Percentiles rank a stretch among this genome's conserved stretches.
Evolutionary conservation across 2,329 filamentous ascomycete genomes (phyloP).

Genomic region (Bipolaris oryzae): DNA sequence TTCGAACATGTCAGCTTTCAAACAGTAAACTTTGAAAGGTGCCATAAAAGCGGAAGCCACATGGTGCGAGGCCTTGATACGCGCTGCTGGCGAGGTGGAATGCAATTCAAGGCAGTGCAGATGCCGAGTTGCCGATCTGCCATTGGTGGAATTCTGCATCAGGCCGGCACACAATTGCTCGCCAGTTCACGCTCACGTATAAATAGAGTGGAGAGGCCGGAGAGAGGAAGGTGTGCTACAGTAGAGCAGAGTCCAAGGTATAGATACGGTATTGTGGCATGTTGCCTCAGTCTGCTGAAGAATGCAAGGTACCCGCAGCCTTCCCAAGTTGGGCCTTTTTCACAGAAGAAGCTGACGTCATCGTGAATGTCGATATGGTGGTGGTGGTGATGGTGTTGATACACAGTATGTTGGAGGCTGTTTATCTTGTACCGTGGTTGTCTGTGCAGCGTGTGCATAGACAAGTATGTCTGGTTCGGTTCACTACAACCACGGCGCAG

Average conservation of each 20-base stretch:
- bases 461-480: too few species aligned
- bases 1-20: not conserved
- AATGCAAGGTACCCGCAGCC: constrained; percentile 5
- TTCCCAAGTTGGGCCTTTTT: not conserved
- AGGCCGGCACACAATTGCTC: not conserved
- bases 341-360: constrained; percentile 7
- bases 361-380: not conserved
- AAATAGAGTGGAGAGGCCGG: not conserved
- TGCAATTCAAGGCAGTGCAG: not conserved
- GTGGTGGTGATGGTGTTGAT: not conserved
- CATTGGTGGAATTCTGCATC: not conserved
- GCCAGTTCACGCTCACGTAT: not conserved
- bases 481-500: too few species aligned
- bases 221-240: not conserved
- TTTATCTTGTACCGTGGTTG: too few species aligned
- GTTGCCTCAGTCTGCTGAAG: not conserved
- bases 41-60: not conserved
- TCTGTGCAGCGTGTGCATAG: too few species aligned
- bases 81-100: not conserved
- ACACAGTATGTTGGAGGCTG: not conserved
- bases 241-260: not conserved
- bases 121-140: not conserved
- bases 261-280: not conserved
- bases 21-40: constrained; percentile 3
- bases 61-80: constrained; percentile 4